phyloP scores from a whole-genome alignment of 805 yeast species.

The Wickerhamomyces xylosicus region DNA sequence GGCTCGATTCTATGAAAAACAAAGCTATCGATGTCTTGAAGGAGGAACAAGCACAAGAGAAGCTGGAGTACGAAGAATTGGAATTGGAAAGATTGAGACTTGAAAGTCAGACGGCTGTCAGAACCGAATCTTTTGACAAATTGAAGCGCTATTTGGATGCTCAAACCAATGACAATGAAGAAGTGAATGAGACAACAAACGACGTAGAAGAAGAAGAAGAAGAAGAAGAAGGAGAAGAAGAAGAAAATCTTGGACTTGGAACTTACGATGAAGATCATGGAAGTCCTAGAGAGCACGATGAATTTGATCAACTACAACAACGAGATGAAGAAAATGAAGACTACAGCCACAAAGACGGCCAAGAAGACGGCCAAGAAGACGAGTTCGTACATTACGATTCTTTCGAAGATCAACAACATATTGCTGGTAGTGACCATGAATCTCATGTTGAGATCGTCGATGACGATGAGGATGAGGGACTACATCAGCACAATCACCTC shows the following conservation, averaged over 20 bases:
- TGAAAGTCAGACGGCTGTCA: conserved; percentile 14
- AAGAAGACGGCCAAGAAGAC: background rate
- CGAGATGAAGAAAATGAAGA: background rate
- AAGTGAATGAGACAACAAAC: background rate
- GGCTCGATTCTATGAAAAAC: conserved; percentile 25
- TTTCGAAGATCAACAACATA: too few species aligned
- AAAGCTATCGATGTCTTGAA: conserved; percentile 23
- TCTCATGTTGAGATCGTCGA: too few species aligned
- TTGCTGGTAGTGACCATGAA: too few species aligned
- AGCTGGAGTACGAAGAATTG: conserved; percentile 24
- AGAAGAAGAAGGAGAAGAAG: background rate
- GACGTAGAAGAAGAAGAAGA: background rate
- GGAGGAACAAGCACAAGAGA: conserved; percentile 26
- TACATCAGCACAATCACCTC: too few species aligned
- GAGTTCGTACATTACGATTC: too few species aligned
- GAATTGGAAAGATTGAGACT: conserved; percentile 19
- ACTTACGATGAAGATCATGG: background rate
- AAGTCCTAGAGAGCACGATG: background rate
- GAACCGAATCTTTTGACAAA: conserved; percentile 15
- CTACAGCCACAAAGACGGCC: background rate
- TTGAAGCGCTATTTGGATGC: background rate
- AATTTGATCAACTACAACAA: background rate
- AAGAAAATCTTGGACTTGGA: background rate
- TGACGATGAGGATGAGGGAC: too few species aligned
- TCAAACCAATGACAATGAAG: background rate